Base-by-base conservation (phyloP, 495 filamentous ascomycete species). In the Penicillium arizonense region DNA sequence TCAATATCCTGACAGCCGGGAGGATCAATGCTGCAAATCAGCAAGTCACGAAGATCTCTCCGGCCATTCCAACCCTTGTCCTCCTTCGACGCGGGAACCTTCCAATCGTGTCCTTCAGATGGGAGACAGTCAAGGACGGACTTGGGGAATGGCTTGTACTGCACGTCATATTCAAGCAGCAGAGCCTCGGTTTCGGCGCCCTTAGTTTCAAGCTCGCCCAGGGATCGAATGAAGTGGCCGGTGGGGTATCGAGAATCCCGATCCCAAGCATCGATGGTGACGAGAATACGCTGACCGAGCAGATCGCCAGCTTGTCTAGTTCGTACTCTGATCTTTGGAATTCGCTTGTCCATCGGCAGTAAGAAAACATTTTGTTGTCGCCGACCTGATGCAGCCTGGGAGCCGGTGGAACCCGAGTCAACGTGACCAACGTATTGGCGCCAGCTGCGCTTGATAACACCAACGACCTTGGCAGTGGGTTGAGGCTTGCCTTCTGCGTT, bases 1-100 rank as follows among this genome's bases (percentile, higher is more conserved):
- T 98, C 94, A 52, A 98, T 98, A 76, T 98, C 94, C 60, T 96
- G 91, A 72, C 94, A 98, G 1, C 91, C 91, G 7, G 90, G 83
- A 28, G 94, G 94, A 67, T 98, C 94, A 60, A 98, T 97, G 72
- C 92, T 97, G 80, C 95, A 97, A 57, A 98, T 87, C 13, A 93
- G 79, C 13, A 96, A 79, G 66, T 87, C 85, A 52, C 94, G 80
- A 12, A 96, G 80, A 74, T 97, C 95, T 59, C 83, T 77, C 45
- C 94, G 76, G 50, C 86, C 87, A 47, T 76, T 84, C 94, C 95
- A 97, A 16, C 93, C 90, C 16, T 86, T 83, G 62, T 97, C 83
- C 13, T 87, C 83, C 30, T 74, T 84, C 56, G 80, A 87, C 7
- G 75, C 70, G 7, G 94, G 94, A 5, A 97, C 93, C 64, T 73